Evolutionary conservation across 2,329 filamentous ascomycete species (phyloP).

Genomic region (Colletotrichum agaves): DNA sequence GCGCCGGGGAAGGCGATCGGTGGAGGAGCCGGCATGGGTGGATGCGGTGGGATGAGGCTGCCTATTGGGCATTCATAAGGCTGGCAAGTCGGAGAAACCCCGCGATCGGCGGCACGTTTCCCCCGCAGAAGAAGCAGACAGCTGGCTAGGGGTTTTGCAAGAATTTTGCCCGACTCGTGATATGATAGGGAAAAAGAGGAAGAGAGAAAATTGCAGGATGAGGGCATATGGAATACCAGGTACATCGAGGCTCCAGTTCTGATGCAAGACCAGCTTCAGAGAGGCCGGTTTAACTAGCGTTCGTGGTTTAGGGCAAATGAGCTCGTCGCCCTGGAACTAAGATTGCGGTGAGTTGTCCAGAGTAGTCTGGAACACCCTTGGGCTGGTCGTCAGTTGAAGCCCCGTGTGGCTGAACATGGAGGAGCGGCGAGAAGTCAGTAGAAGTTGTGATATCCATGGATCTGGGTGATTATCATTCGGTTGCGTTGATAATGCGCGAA

Average conservation of each 20-base stretch:
- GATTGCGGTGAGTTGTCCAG: slow-evolving; percentile 24
- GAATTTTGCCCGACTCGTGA: neutral
- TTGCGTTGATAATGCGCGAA: slow-evolving; percentile 9
- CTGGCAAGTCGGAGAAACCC: slow-evolving; percentile 13
- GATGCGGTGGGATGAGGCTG: slow-evolving; percentile 26
- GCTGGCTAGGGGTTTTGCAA: neutral
- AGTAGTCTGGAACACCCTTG: too few species aligned
- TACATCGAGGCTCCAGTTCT: neutral
- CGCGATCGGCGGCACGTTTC: slow-evolving; percentile 22
- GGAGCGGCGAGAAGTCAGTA: too few species aligned
- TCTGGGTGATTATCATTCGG: neutral
- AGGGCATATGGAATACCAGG: neutral
- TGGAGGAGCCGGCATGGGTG: slow-evolving; percentile 8
- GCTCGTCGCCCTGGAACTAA: neutral
- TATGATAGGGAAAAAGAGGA: neutral
- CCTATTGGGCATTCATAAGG: slow-evolving; percentile 20
- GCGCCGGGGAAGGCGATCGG: neutral
- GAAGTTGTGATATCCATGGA: too few species aligned
- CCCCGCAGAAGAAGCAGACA: slow-evolving; percentile 10
- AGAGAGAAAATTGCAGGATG: neutral
- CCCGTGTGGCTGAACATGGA: too few species aligned
- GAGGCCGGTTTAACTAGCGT: neutral
- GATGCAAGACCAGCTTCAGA: neutral
- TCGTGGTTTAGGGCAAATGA: neutral
- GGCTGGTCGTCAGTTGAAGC: too few species aligned